A percentile compares a stretch with the other conserved stretches of the same genome.
phyloP scores from a whole-genome alignment of 2,329 filamentous ascomycete genomes.

The Penicillium concentricum region DNA sequence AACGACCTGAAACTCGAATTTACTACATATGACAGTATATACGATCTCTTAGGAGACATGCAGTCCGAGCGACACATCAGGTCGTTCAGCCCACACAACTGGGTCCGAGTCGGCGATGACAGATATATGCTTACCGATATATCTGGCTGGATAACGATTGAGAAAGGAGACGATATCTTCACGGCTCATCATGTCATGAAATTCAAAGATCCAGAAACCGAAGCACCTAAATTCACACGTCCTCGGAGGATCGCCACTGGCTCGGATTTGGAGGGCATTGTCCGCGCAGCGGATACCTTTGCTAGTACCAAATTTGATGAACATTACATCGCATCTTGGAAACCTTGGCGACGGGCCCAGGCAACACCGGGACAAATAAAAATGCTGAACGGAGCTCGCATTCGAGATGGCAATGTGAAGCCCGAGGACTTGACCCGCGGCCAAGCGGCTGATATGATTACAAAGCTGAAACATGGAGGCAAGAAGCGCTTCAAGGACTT shows the following conservation, averaged over 20 bases:
- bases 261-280: slow-evolving; percentile 67
- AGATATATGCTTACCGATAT: slow-evolving; percentile 70
- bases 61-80: slow-evolving; percentile 77
- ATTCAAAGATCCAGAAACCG: slow-evolving; percentile 24
- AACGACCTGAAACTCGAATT: slow-evolving; percentile 64
- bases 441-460: slow-evolving; percentile 85
- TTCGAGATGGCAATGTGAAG: slow-evolving; percentile 20
- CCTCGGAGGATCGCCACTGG: slow-evolving; percentile 68
- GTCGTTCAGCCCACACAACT: slow-evolving; percentile 70
- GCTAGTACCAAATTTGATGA: slow-evolving; percentile 66
- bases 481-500: slow-evolving; percentile 59
- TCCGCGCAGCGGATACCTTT: slow-evolving; percentile 82
- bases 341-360: slow-evolving; percentile 67
- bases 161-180: slow-evolving; percentile 32
- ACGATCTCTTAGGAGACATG: slow-evolving; percentile 82
- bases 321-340: slow-evolving; percentile 63
- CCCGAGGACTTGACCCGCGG: slow-evolving; percentile 67
- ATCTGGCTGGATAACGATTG: slow-evolving; percentile 60
- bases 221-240: slow-evolving; percentile 60
- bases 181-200: slow-evolving; percentile 36
- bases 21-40: slow-evolving; percentile 88
- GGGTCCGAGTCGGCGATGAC: slow-evolving; percentile 74
- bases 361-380: slow-evolving; percentile 56
- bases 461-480: slow-evolving; percentile 82
- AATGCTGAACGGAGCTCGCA: slow-evolving; percentile 42